phyloP scores from a whole-genome alignment of 768 basidiomycete genomes.

The Tricholoma matsutake region DNA sequence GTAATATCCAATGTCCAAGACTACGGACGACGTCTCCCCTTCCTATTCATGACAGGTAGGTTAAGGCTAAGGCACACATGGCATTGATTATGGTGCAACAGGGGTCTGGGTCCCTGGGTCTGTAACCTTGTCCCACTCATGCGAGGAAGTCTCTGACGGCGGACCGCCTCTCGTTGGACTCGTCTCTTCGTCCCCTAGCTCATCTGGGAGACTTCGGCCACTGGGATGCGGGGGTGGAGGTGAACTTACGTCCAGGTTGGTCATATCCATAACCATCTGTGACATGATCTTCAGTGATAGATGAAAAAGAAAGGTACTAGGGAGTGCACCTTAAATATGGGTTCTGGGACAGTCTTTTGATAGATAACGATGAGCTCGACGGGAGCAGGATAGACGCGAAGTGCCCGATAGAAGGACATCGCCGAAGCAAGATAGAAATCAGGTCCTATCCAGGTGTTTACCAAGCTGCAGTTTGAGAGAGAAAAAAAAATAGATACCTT shows the following conservation, averaged over 20 bases:
- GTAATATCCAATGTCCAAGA: conserved; percentile 12
- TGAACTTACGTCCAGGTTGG: conserved; percentile 84
- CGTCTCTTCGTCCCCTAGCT: conserved; percentile 51
- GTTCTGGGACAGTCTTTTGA: conserved; percentile 82
- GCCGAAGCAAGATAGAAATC: conserved; percentile 77
- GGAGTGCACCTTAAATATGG: conserved; percentile 65
- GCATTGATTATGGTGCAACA: conserved; percentile 27
- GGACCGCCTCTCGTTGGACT: conserved; percentile 64
- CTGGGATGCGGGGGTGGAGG: conserved; percentile 31
- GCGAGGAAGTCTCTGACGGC: conserved; percentile 84
- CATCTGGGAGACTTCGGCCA: conserved; percentile 26
- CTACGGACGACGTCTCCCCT: conserved; percentile 12
- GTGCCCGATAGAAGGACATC: conserved; percentile 87
- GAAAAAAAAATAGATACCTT: conserved; percentile 50
- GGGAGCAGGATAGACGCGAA: conserved; percentile 92
- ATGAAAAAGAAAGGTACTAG: conserved; percentile 12
- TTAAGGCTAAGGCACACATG: conserved; percentile 5
- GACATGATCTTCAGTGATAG: neutral
- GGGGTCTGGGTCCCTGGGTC: conserved; percentile 63
- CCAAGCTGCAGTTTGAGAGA: neutral
- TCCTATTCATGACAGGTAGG: conserved; percentile 11
- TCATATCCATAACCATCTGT: conserved; percentile 78
- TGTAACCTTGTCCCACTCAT: conserved; percentile 88
- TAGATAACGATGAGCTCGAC: conserved; percentile 95
- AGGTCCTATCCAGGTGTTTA: conserved; percentile 52